phyloP scores from a whole-genome alignment of 2,329 filamentous ascomycete species.

The Didymellaceae sp. region DNA sequence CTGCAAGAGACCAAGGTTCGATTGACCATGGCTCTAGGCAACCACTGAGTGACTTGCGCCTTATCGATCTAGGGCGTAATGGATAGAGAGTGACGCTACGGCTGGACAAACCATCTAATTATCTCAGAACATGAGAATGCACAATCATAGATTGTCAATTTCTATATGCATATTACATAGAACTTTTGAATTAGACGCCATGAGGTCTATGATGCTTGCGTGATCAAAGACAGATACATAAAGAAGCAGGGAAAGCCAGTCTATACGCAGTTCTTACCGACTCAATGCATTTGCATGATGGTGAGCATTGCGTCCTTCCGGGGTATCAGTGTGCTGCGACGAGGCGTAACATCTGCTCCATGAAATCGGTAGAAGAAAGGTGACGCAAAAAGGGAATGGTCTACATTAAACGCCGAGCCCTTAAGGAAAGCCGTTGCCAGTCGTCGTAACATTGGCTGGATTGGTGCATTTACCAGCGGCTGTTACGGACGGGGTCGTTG shows the following conservation, averaged over 20 bases:
- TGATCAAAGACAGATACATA: constrained; percentile 10
- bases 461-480: constrained; percentile 46
- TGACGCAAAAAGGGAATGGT: constrained; percentile 28
- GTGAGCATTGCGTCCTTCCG: constrained; percentile 29
- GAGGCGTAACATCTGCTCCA: constrained; percentile 28
- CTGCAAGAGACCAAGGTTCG: neutral
- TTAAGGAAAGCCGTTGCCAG: constrained; percentile 14
- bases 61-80: neutral
- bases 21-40: neutral
- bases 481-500: constrained; percentile 49
- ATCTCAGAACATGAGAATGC: neutral
- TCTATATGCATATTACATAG: constrained; percentile 39
- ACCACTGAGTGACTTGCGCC: neutral
- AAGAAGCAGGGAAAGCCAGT: constrained; percentile 37
- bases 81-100: neutral
- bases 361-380: constrained; percentile 22
- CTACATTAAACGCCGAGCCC: constrained; percentile 35
- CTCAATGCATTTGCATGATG: constrained; percentile 19
- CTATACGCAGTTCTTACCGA: constrained; percentile 27
- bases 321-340: constrained; percentile 43
- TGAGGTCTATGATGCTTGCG: constrained; percentile 37
- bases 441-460: constrained; percentile 6
- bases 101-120: neutral
- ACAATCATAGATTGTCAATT: constrained; percentile 4
- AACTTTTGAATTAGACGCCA: constrained; percentile 37